Evolutionary conservation across 768 basidiomycete species (phyloP), one percentile per base, ranked within the genome.

Genomic region (Russula griseocarnosa): DNA sequence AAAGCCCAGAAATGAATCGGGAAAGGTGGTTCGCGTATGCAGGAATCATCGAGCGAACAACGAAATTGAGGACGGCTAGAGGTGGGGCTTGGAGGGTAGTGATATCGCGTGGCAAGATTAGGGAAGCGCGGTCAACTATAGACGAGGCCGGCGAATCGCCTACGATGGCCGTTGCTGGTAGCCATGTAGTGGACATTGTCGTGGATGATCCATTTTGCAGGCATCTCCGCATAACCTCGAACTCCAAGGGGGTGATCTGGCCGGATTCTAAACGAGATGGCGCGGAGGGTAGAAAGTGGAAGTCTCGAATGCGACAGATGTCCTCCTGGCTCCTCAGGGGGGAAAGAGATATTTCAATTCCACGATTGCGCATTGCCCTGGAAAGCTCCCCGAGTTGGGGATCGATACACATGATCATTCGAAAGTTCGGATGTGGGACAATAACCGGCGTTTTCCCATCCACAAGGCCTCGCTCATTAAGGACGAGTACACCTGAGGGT

Each of bases 331-430:
- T 65, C 44, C 53, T 57, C 28, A 36, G 49, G 14, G n/a, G 63
- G 56, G 11, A 79, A 59, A 59, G 94, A 69, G 32, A 82, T 53
- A 98, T 81, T 74, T 99, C 97, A 40, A 97, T 79, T 20, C 96
- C 96, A 61, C 97, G 86, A 75, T 99, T 99, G 28, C 97, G 88
- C 97, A 99, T 99, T 2, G 97, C 97, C 42, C 97, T 82, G 1
- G 97, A 98, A 13, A 98, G 78, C 75, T 99, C 97, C 51, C 97
- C 97, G 66, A 88, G 82, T 66, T 87, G 86, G 32, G 93, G 90
- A 71, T 99, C 92, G 57, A 95, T 86, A 2, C 87, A 84, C 94
- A 99, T 96, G 76, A 98, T 89, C 6, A 99, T 78, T 30, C 95
- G 83, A 77, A 99, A 99, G 68, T 87, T 79, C 2, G 88, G 85